phyloP scores from a whole-genome alignment of 2,329 filamentous ascomycete genomes.

The Achaetomium macrosporum region DNA sequence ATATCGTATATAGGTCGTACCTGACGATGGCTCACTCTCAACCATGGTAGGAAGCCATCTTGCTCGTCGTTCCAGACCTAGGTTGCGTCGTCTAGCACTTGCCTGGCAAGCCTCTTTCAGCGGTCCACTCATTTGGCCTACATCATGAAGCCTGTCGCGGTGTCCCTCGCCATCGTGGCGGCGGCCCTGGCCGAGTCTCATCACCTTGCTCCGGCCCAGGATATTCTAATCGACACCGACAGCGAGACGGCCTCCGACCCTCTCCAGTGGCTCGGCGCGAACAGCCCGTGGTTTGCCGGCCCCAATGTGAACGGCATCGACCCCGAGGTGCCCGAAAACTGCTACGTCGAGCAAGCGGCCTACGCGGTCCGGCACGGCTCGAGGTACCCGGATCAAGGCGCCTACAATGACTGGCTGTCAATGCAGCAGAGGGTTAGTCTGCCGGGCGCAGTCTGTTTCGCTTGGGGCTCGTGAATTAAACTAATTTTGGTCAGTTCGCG shows the following conservation, averaged over 20 bases:
- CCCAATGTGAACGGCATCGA: conserved; percentile 52
- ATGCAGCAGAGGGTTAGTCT: conserved; percentile 38
- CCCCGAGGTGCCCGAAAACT: conserved; percentile 48
- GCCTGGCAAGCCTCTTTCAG: no score
- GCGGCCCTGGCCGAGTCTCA: neutral
- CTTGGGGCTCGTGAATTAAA: no score
- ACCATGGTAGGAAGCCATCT: no score
- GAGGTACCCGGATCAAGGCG: conserved; percentile 55
- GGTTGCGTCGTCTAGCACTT: no score
- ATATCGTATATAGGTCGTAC: no score
- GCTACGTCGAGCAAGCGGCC: conserved; percentile 54
- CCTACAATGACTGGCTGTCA: conserved; percentile 52
- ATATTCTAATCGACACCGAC: neutral
- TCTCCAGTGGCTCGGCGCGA: conserved; percentile 23
- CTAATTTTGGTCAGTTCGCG: conserved; percentile 35
- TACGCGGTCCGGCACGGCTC: conserved; percentile 58
- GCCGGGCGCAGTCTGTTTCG: no score
- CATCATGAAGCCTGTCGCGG: neutral
- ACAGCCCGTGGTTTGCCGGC: conserved; percentile 49
- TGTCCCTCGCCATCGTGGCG: neutral
- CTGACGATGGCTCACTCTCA: no score
- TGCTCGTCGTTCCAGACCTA: no score
- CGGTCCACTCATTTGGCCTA: no score
- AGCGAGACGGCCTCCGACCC: neutral
- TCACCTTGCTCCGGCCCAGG: neutral